These are phyloP conservation scores for Bruguiera gymnorhiza DNA, from an alignment of 345 rosid species.

Conservation along the genomic window DNA sequence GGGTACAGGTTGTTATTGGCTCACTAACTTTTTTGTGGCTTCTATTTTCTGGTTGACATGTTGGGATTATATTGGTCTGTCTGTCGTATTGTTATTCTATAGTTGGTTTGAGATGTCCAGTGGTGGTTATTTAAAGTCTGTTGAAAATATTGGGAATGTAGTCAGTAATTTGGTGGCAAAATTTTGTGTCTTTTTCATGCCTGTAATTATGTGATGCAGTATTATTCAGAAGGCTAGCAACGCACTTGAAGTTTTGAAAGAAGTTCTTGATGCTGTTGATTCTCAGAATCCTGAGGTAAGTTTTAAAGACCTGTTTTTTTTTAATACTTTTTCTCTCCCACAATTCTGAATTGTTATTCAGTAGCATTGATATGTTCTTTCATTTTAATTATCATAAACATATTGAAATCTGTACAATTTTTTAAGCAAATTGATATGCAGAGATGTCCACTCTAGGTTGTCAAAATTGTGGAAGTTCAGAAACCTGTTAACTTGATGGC, in stretches of 20 bases:
- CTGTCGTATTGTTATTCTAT: not conserved
- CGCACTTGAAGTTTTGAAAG: conserved; percentile 79
- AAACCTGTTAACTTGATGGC: not conserved
- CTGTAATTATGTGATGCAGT: conserved; percentile 37
- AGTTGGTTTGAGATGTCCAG: not conserved
- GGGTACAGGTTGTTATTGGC: too few relatives aligned
- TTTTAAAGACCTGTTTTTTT: not conserved
- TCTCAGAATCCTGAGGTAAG: conserved; percentile 77
- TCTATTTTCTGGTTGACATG: too few relatives aligned
- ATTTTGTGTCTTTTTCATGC: conserved; percentile 1
- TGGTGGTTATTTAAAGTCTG: not conserved
- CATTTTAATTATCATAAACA: not conserved
- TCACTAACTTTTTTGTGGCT: too few relatives aligned
- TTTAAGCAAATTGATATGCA: not conserved
- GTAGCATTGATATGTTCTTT: not conserved
- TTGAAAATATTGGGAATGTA: not conserved
- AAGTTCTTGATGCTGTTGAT: conserved; percentile 83
- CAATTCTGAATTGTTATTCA: not conserved
- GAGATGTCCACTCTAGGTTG: not conserved
- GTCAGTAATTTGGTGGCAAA: conserved; percentile 1
- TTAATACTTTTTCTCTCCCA: not conserved
- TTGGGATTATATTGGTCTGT: too few relatives aligned
- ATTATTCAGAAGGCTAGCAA: conserved; percentile 85
- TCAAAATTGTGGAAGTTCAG: not conserved
- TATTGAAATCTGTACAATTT: not conserved